Evolutionary conservation across 1,284 basidiomycete species (phyloP).

Genomic region (Irpex rosettiformis): DNA sequence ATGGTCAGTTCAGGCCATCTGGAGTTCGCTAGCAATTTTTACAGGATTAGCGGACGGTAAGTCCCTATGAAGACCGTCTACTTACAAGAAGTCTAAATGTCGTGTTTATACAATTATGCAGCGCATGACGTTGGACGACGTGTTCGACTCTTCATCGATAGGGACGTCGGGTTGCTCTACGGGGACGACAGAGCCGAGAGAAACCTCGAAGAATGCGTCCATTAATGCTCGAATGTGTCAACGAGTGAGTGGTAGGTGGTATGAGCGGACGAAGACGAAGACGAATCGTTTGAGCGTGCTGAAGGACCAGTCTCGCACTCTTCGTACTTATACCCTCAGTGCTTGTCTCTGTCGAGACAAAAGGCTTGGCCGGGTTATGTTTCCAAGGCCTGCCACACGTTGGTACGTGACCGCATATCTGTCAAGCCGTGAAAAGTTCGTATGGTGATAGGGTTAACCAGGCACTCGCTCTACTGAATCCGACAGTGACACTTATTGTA

Average conservation of each 20-base stretch:
- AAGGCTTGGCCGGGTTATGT: not conserved
- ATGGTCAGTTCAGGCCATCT: not conserved
- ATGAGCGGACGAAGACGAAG: not conserved
- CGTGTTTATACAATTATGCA: not conserved
- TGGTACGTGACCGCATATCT: not conserved
- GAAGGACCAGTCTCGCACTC: not conserved
- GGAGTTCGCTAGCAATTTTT: no score
- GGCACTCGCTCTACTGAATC: not conserved
- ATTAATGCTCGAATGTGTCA: not conserved
- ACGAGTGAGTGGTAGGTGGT: not conserved
- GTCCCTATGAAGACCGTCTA: no score
- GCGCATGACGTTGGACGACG: not conserved
- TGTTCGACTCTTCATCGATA: not conserved
- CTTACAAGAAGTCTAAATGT: no score
- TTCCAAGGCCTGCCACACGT: not conserved
- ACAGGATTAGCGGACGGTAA: no score
- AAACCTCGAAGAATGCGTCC: not conserved
- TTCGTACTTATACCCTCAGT: not conserved
- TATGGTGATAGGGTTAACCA: not conserved
- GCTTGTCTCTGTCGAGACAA: not conserved
- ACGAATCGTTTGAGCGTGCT: not conserved
- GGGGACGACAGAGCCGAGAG: not conserved
- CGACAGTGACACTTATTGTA: not conserved
- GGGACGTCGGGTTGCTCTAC: not conserved
- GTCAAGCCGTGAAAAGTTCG: not conserved